These are phyloP conservation scores for Beauveria sp. DNA, from an alignment of 2,329 filamentous ascomycete genomes.

Conservation along the genomic window DNA sequence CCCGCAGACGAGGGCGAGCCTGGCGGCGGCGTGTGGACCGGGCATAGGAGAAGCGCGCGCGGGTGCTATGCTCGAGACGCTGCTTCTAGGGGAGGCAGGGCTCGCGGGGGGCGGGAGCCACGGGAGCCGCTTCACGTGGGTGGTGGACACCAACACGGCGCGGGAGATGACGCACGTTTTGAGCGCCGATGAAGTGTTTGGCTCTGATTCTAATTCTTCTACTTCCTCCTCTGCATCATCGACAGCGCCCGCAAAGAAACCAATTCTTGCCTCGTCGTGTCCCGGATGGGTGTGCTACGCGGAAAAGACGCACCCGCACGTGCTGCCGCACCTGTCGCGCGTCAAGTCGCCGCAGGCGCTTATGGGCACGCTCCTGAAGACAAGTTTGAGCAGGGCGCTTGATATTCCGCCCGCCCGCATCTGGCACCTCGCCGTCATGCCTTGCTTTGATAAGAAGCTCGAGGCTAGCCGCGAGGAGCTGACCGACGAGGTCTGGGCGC, in stretches of 20 bases:
- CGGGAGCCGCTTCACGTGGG: slow-evolving; percentile 79
- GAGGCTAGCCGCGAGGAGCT: slow-evolving; percentile 92
- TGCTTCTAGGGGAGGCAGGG: slow-evolving; percentile 62
- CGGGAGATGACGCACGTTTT: slow-evolving; percentile 78
- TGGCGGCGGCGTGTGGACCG: slow-evolving; percentile 75
- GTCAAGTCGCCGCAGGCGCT: slow-evolving; percentile 93
- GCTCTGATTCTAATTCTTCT: slow-evolving; percentile 8
- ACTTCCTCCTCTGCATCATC: background rate
- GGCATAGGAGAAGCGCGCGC: slow-evolving; percentile 65
- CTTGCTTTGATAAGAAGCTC: slow-evolving; percentile 98
- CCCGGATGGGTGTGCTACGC: slow-evolving; percentile 99
- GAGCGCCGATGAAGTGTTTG: slow-evolving; percentile 62
- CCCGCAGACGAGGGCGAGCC: slow-evolving; percentile 80
- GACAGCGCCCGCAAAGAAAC: slow-evolving; percentile 31
- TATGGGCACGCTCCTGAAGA: slow-evolving; percentile 84
- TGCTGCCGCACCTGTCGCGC: slow-evolving; percentile 81
- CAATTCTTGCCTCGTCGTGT: slow-evolving; percentile 81
- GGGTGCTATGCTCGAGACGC: slow-evolving; percentile 72
- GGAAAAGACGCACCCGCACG: slow-evolving; percentile 93
- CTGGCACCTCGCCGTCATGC: slow-evolving; percentile 96
- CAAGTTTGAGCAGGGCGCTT: slow-evolving; percentile 64
- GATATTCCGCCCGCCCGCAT: slow-evolving; percentile 70
- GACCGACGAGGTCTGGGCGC: slow-evolving; percentile 69
- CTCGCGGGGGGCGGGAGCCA: slow-evolving; percentile 57
- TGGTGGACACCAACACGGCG: slow-evolving; percentile 81